Evolutionary conservation across 495 filamentous ascomycete genomes (phyloP).

Genomic region (Penicillium cosmopolitanum): DNA sequence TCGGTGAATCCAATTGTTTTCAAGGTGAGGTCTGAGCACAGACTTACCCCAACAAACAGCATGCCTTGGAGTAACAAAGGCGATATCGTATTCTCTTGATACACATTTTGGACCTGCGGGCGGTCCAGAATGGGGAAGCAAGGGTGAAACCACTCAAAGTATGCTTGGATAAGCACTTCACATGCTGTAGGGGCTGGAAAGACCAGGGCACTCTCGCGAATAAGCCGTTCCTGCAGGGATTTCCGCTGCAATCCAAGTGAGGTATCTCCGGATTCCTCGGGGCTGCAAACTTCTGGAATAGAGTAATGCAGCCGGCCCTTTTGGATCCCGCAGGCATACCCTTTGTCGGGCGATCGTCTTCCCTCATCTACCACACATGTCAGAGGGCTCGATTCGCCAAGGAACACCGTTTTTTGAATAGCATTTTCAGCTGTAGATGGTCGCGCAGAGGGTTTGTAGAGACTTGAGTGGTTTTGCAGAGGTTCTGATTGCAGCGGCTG

Average conservation of each 20-base stretch:
- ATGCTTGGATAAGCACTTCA: constrained; percentile 39
- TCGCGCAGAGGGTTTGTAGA: constrained; percentile 19
- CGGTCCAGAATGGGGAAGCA: constrained; percentile 48
- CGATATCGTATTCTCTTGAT: constrained; percentile 36
- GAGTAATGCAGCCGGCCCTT: constrained; percentile 41
- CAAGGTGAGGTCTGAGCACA: constrained; percentile 41
- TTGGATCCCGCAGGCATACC: constrained; percentile 25
- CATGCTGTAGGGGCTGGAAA: constrained; percentile 39
- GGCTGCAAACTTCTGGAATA: constrained; percentile 27
- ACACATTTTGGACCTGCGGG: constrained; percentile 26
- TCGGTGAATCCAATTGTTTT: constrained; percentile 33
- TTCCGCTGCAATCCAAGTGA: constrained; percentile 22
- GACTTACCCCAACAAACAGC: constrained; percentile 48
- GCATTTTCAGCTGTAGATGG: constrained; percentile 11
- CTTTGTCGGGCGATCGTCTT: constrained; percentile 35
- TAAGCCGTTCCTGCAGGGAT: constrained; percentile 31
- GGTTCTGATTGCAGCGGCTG: background rate
- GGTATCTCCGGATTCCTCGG: constrained; percentile 18
- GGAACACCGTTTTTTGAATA: constrained; percentile 41
- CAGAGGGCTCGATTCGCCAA: constrained; percentile 46
- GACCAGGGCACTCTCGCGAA: constrained; percentile 39
- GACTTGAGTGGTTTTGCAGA: constrained; percentile 5
- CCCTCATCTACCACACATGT: constrained; percentile 46
- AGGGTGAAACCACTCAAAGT: constrained; percentile 52
- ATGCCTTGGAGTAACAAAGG: constrained; percentile 46